Evolutionary conservation across 106 monocot species (phyloP), one percentile per base, ranked within the genome.

Genomic region (Dioscorea dumetorum): DNA sequence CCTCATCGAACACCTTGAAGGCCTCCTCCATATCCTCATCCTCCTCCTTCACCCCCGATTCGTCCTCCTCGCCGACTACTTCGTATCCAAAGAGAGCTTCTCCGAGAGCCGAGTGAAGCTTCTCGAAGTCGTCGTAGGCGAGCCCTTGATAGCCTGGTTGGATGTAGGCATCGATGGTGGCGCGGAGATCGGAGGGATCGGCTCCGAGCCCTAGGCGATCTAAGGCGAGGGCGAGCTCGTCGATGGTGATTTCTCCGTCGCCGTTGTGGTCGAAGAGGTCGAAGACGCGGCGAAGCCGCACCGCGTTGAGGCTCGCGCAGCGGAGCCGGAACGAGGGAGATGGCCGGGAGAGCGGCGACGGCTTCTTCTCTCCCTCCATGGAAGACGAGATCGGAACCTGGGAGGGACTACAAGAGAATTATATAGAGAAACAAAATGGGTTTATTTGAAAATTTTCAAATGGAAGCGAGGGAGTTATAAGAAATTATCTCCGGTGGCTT

Each of bases 241-340:
- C 70, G 41, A 72, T 59, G 28, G 85, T 78, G 78, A 85, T 85
- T 67, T 75, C 70, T 22, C 82, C 88, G 69, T 88, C 85, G 17
- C 77, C 67, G 80, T 89, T 80, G 67, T 62, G 54, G 77, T 89
- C 89, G 68, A 89, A 89, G 58, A 89, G 73, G 77, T 89, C 89
- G 72, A 89, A 89, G 56, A 89, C 70, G 70, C 86, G 77, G 56
- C 80, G 82, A 73, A 90, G 86, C 28, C 86, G 86, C 58, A 90
- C 52, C 4, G 76, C 58, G 78, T 86, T 81, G 24, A 90, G 81
- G 71, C 83, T 83, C 24, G 68, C 61, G 70, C 50, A 75, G 20
- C 90, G 79, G 28, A 90, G 85, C 16, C 85, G 82, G 80, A 86
- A 86, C 19, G 90, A 90, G 3, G 75, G 49, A 32, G 85, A 72